Conservation (phyloP, 2,329 filamentous ascomycete species). For the Phyllosticta citrichinensis region DNA sequence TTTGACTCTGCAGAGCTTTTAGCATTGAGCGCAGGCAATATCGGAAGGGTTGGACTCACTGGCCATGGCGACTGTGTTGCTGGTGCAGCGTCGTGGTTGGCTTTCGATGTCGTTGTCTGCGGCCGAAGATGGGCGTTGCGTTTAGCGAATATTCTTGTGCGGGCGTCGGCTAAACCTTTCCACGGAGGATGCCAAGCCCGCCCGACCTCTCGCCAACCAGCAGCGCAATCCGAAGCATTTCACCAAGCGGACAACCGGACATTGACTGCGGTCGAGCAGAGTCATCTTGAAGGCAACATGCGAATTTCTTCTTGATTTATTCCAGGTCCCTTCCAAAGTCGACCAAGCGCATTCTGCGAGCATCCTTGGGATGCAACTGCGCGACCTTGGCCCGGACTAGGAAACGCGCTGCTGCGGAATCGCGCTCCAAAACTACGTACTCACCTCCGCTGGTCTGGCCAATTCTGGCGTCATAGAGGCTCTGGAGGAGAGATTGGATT, state of each 20-base stretch:
- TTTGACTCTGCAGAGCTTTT: constrained; percentile 69
- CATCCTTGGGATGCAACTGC: constrained; percentile 46
- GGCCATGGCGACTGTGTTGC: constrained; percentile 52
- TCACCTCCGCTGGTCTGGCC: constrained; percentile 28
- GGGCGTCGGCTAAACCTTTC: not conserved
- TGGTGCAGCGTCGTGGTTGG: constrained; percentile 10
- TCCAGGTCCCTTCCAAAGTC: constrained; percentile 39
- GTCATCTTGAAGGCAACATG: not conserved
- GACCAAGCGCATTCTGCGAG: constrained; percentile 40
- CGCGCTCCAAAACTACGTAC: constrained; percentile 39
- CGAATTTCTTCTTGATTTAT: constrained; percentile 15
- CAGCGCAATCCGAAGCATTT: not conserved
- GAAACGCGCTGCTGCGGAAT: constrained; percentile 44
- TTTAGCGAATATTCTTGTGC: not conserved
- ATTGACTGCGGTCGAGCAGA: not conserved
- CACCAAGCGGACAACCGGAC: not conserved
- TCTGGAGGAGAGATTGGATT: constrained; percentile 37
- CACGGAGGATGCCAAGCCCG: not conserved
- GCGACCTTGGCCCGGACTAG: constrained; percentile 46
- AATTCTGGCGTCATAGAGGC: constrained; percentile 33
- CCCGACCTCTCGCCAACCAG: not conserved
- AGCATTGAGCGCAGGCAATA: not conserved
- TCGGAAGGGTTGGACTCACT: constrained; percentile 42
- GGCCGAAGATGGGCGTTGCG: not conserved
- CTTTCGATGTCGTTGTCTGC: constrained; percentile 11